Conservation (phyloP, 2,329 filamentous ascomycete genomes). For the Arthrobotrys pseudoclavata region DNA sequence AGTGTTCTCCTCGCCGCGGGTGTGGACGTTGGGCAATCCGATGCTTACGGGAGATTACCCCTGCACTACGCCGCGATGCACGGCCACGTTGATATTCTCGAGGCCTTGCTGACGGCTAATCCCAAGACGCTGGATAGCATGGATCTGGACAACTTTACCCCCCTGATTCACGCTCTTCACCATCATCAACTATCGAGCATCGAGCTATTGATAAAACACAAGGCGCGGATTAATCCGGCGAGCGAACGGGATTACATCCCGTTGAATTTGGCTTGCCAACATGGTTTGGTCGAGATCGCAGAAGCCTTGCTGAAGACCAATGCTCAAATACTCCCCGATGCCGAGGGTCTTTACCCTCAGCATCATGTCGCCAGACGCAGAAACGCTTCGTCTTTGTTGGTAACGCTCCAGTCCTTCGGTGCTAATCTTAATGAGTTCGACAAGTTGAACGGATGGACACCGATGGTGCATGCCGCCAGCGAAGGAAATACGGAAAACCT, state of each 20-base stretch:
- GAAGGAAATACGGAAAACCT: constrained; percentile 94
- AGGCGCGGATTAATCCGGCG: constrained; percentile 86
- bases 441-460: constrained; percentile 97
- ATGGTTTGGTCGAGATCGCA: constrained; percentile 87
- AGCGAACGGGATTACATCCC: constrained; percentile 93
- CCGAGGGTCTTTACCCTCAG: constrained; percentile 96
- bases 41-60: constrained; percentile 94
- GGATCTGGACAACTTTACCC: constrained; percentile 97
- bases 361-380: constrained; percentile 93
- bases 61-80: constrained; percentile 97
- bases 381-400: constrained; percentile 81
- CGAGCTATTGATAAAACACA: constrained; percentile 79
- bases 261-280: constrained; percentile 93
- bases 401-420: constrained; percentile 85
- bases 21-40: constrained; percentile 82
- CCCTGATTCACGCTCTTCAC: constrained; percentile 93
- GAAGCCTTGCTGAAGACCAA: constrained; percentile 84
- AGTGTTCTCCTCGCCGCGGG: constrained; percentile 79
- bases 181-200: constrained; percentile 86
- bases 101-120: constrained; percentile 77
- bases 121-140: constrained; percentile 84
- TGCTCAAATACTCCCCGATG: constrained; percentile 88
- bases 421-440: constrained; percentile 92
- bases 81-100: constrained; percentile 85
- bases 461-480: constrained; percentile 93